Evolutionary conservation across 2,329 filamentous ascomycete genomes (phyloP), one percentile per base, ranked within the genome.

Genomic region (Dactylellina drechsleri): DNA sequence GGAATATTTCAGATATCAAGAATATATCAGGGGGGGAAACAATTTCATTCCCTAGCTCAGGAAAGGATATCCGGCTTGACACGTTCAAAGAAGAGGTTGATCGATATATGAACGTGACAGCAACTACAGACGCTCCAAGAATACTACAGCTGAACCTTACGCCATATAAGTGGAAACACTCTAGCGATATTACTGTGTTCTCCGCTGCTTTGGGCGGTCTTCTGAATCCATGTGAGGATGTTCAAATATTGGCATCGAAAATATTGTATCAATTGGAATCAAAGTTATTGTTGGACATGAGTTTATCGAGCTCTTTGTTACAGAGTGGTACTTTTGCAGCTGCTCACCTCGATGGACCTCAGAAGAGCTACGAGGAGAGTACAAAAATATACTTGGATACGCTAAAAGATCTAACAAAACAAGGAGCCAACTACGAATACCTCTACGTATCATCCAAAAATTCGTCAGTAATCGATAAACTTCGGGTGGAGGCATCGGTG

Each of bases 201-300:
- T 49, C 26, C 2, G 8, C 18, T 31, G 43, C 23, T 15, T 49
- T 60, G 49, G 43, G 41, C 5, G 18, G 57, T 18, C 12, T 60
- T 20, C 16, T 60, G 15, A 31, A 20, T 2, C 36, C 36, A 5
- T 41, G 41, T 12, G 13, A 60, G 23, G 57, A 60, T 60, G n/a
- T 49, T 10, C 57, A 15, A 43, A 36, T 60, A 23, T 23, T 60
- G 15, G 57, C 57, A 12, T 49, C 57, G 18, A 60, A 60, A 49
- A 36, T 60, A 13, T 49, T 60, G 20, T 18, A 60, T 13, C 40
- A 49, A n/a, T 16, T 60, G 13, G 18, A 60, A 10, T 10, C 18
- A 16, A 31, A 26, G 31, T 49, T 49, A 15, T 7, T 4, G 12
- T 20, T 60, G 5, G n/a, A 49, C 4, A 60, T 49, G 20, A 49